phyloP scores from a whole-genome alignment of 2,329 filamentous ascomycete genomes.

The Neonectria neomacrospora region DNA sequence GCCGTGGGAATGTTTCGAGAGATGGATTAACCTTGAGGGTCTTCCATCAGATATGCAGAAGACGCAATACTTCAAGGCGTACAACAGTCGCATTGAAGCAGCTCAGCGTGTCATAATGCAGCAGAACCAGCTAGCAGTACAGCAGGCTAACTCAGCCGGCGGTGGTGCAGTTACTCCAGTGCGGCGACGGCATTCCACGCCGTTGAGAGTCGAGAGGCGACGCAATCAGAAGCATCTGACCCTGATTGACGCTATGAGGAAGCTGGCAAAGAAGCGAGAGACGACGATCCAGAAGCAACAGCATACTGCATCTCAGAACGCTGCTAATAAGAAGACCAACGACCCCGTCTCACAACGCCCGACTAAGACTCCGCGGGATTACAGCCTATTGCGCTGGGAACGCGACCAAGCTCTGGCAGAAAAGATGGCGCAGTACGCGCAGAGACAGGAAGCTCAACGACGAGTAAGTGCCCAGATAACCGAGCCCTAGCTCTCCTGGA shows the following conservation, averaged over 20 bases:
- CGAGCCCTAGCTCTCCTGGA: neutral
- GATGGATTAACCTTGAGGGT: conserved; percentile 93
- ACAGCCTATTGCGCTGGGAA: conserved; percentile 89
- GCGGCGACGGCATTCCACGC: conserved; percentile 78
- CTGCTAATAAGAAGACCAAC: conserved; percentile 83
- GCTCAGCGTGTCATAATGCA: conserved; percentile 66
- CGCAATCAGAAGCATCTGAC: conserved; percentile 88
- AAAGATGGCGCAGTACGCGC: conserved; percentile 65
- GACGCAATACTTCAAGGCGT: conserved; percentile 90
- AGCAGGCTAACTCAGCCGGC: conserved; percentile 60
- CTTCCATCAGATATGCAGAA: conserved; percentile 93
- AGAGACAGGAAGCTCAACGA: conserved; percentile 69
- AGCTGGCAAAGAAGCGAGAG: conserved; percentile 94
- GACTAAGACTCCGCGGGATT: conserved; percentile 86
- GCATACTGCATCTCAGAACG: conserved; percentile 80
- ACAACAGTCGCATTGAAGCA: conserved; percentile 69
- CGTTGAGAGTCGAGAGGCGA: conserved; percentile 86
- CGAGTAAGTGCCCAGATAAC: conserved; percentile 57
- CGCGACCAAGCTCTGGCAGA: conserved; percentile 77
- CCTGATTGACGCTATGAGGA: conserved; percentile 93
- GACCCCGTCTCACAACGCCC: conserved; percentile 66
- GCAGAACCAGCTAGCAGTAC: conserved; percentile 61
- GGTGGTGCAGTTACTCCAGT: conserved; percentile 51
- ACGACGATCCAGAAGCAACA: conserved; percentile 87
- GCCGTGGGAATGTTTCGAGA: conserved; percentile 98